phyloP scores from a whole-genome alignment of 2,329 filamentous ascomycete species.

The Penicillium verrucosum region DNA sequence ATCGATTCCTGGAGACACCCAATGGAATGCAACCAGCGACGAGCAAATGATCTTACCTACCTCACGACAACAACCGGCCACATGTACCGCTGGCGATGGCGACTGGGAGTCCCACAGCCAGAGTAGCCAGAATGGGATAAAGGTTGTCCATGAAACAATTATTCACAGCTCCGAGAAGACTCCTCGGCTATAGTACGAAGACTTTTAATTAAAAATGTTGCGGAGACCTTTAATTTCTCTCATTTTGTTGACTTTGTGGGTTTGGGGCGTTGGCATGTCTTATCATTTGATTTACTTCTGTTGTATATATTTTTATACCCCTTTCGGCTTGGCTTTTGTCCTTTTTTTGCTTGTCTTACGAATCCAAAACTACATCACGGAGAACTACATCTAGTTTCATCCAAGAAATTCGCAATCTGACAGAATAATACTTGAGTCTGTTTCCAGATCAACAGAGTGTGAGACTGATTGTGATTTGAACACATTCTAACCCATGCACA shows the following conservation, averaged over 20 bases:
- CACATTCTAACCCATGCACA: background rate
- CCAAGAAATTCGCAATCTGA: background rate
- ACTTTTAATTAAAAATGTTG: background rate
- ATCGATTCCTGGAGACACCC: slow-evolving; percentile 29
- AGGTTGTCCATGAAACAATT: slow-evolving; percentile 33
- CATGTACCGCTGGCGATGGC: slow-evolving; percentile 21
- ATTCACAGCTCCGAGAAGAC: slow-evolving; percentile 24
- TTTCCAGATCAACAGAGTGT: background rate
- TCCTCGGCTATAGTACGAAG: slow-evolving; percentile 2
- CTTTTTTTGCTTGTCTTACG: background rate
- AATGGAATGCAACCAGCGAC: slow-evolving; percentile 32
- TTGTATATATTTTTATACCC: slow-evolving; percentile 2
- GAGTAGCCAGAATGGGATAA: slow-evolving; percentile 24
- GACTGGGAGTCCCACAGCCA: slow-evolving; percentile 23
- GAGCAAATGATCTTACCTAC: slow-evolving; percentile 28
- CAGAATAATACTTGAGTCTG: background rate
- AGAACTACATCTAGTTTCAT: background rate
- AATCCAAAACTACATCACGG: background rate
- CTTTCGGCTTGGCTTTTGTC: background rate
- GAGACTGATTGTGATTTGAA: background rate
- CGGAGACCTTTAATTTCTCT: background rate
- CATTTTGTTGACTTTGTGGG: background rate
- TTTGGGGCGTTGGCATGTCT: background rate
- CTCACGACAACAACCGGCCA: slow-evolving; percentile 24
- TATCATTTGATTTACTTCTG: background rate